phyloP scores from a whole-genome alignment of 2,329 filamentous ascomycete genomes.

The Sporothrix globosa region DNA sequence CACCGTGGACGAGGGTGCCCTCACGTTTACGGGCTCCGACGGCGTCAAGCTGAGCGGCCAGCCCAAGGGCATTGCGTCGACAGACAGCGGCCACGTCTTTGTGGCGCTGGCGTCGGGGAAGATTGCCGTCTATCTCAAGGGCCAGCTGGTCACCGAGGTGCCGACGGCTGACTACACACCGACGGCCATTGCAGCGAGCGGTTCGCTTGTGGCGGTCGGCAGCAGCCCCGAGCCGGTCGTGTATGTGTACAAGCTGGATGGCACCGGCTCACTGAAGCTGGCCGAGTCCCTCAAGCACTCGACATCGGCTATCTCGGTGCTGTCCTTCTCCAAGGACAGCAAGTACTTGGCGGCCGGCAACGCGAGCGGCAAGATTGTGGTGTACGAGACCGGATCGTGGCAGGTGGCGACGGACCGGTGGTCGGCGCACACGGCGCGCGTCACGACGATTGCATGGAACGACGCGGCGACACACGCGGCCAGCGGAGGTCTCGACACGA shows the following conservation, averaged over 20 bases:
- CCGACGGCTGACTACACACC: constrained; percentile 64
- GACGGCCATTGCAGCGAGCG: constrained; percentile 71
- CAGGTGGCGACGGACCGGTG: constrained; percentile 75
- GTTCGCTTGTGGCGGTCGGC: constrained; percentile 73
- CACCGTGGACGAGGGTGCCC: constrained; percentile 72
- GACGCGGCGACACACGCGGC: constrained; percentile 74
- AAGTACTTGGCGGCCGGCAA: constrained; percentile 79
- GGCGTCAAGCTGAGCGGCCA: constrained; percentile 72
- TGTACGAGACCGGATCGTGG: constrained; percentile 67
- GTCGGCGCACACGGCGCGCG: constrained; percentile 63
- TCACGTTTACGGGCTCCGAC: constrained; percentile 70
- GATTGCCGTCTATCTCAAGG: constrained; percentile 60
- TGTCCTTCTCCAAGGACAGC: constrained; percentile 84
- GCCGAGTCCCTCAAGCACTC: constrained; percentile 66
- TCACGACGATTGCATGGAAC: constrained; percentile 73
- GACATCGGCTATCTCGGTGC: constrained; percentile 71
- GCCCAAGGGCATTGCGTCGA: constrained; percentile 71
- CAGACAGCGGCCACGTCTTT: constrained; percentile 54
- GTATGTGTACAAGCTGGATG: constrained; percentile 69
- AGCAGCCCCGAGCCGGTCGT: constrained; percentile 68
- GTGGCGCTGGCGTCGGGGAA: constrained; percentile 58
- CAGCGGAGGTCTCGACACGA: constrained; percentile 86
- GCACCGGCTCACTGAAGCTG: constrained; percentile 58
- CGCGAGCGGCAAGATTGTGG: constrained; percentile 82
- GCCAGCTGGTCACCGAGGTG: constrained; percentile 62